These are phyloP conservation scores for Fennellomyces sp. DNA, from an alignment of 371 early-diverging fungal species.

Conservation along the genomic window DNA sequence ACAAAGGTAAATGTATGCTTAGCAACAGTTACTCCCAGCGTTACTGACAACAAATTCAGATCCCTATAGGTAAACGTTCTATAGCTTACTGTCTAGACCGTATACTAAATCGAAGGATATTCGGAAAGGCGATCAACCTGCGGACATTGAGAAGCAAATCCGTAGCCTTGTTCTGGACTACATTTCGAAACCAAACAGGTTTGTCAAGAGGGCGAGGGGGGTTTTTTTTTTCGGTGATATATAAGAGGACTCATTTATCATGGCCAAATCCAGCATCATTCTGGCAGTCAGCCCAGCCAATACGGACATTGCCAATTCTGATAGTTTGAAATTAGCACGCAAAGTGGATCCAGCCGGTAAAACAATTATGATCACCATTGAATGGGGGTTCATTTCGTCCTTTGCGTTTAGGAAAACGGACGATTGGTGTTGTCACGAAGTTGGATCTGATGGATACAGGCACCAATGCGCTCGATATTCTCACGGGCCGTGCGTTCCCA, in stretches of 20 bases:
- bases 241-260: background rate
- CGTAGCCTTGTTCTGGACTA: constrained; percentile 84
- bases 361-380: background rate
- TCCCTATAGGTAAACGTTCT: constrained; percentile 55
- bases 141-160: constrained; percentile 89
- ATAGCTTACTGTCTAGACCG: no score
- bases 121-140: constrained; percentile 76
- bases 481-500: constrained; percentile 82
- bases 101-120: no score
- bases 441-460: constrained; percentile 96
- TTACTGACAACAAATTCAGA: constrained; percentile 22
- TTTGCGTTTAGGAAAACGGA: constrained; percentile 60
- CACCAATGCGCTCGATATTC: constrained; percentile 86
- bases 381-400: background rate
- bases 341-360: constrained; percentile 88
- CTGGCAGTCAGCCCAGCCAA: constrained; percentile 95
- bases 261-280: constrained; percentile 69
- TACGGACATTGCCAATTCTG: constrained; percentile 92
- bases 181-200: constrained; percentile 86
- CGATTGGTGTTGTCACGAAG: constrained; percentile 94
- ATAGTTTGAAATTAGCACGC: constrained; percentile 90
- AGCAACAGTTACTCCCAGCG: background rate
- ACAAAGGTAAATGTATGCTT: constrained; percentile 64
- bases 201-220: constrained; percentile 10
- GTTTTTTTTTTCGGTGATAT: constrained; percentile 3